Evolutionary conservation across 148 eudicot species (phyloP).

Genomic region (Chenopodium berlandieri): DNA sequence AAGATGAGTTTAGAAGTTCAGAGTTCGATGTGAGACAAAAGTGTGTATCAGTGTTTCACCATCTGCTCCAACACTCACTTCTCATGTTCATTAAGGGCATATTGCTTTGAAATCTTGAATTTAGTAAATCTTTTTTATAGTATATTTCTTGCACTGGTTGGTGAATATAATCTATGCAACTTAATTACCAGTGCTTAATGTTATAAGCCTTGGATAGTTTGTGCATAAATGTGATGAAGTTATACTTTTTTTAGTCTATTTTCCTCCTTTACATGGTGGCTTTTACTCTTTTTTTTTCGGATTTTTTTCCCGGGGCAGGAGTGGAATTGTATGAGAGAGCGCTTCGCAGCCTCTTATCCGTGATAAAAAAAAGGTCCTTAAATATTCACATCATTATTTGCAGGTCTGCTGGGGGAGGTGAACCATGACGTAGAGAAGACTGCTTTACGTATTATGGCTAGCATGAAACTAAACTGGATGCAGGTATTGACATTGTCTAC

Average conservation of each 20-base stretch:
- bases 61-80: too few species aligned
- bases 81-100: background rate
- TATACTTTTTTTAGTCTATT: background rate
- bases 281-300: too few species aligned
- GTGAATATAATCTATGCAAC: background rate
- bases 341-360: too few species aligned
- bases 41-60: too few species aligned
- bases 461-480: conserved; percentile 97
- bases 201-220: background rate
- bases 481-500: conserved; percentile 42
- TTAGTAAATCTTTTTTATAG: background rate
- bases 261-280: background rate
- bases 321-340: too few species aligned
- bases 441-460: conserved; percentile 70
- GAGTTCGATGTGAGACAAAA: too few species aligned
- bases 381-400: conserved; percentile 8
- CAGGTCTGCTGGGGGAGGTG: conserved; percentile 48
- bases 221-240: background rate
- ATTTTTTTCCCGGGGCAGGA: too few species aligned
- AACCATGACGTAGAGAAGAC: conserved; percentile 46
- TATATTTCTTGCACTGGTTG: background rate
- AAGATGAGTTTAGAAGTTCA: background rate
- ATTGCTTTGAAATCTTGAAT: background rate
- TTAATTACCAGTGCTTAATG: too few species aligned
- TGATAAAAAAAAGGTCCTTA: too few species aligned